Conservation (phyloP, 495 filamentous ascomycete species). For the Hypoxylon crocopeplum region DNA sequence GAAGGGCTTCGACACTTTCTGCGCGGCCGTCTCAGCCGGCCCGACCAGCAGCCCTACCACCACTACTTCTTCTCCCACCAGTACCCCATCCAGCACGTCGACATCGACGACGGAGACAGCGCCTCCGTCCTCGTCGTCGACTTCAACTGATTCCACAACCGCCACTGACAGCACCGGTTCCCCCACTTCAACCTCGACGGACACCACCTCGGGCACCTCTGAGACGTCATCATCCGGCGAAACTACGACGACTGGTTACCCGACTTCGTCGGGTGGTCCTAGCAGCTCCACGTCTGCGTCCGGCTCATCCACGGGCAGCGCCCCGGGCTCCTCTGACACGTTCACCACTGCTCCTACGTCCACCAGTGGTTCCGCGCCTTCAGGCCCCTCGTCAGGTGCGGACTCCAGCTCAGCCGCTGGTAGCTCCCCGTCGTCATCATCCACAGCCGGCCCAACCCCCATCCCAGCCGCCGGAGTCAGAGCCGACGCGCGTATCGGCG, state of each 20-base stretch:
- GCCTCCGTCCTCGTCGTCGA: constrained; percentile 1
- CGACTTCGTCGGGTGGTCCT: neutral
- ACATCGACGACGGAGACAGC: constrained; percentile 3
- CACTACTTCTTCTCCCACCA: constrained; percentile 7
- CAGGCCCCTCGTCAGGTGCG: neutral
- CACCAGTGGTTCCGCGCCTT: neutral
- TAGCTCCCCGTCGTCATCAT: neutral
- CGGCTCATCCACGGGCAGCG: neutral
- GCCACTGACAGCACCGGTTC: constrained; percentile 1
- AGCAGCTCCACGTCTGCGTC: constrained; percentile 3
- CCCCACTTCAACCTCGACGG: neutral
- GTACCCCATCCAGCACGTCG: neutral
- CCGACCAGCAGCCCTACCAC: constrained; percentile 25
- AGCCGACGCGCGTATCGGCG: constrained; percentile 26
- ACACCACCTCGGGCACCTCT: constrained; percentile 8
- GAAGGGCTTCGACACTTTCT: constrained; percentile 40
- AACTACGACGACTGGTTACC: constrained; percentile 5
- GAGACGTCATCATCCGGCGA: neutral
- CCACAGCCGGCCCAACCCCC: constrained; percentile 5
- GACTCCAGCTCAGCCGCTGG: neutral
- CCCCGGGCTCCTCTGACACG: neutral
- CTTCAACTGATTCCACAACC: constrained; percentile 10
- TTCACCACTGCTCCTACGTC: constrained; percentile 1
- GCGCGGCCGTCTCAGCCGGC: constrained; percentile 27
- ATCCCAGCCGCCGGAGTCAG: constrained; percentile 20